Base-by-base conservation (phyloP, 805 yeast species). In the Candida silvatica region DNA sequence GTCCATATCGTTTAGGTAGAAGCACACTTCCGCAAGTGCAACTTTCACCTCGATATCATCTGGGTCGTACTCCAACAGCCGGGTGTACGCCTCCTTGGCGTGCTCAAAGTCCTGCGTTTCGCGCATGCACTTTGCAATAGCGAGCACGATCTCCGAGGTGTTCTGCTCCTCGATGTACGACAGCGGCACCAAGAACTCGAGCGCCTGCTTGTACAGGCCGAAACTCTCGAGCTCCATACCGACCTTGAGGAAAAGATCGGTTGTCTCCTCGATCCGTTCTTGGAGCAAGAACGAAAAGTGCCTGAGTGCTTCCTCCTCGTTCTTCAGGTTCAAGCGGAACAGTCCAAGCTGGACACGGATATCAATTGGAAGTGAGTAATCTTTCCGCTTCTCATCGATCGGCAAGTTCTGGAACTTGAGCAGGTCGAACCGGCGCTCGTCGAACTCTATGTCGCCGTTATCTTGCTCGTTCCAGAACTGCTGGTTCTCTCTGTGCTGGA, bases 361-460 rank as follows among this genome's bases (percentile, higher is more conserved):
- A 60, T 90, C 97, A 31, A 88, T 76, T 2, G 97, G 97, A 16
- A 92, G 57, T 6, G 67, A 56, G 44, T 58, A 74, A 46, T 66
- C 66, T 25, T 58, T 43, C 37, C 61, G 54, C 4, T 58, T 52
- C 37, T 69, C 71, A 31, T 58, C 58, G 9, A 49, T 51, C 1
- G 66, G 46, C 18, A 73, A 43, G 1, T 64, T 55, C 34, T 62
- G 66, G 45, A 54, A 74, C 32, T 61, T 63, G 7, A 61, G 55
- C 44, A 66, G 66, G 29, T 66, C 69, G 25, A 60, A 56, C 42
- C 94, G 61, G 49, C 94, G 67, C 17, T 66, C 71, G 53, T 90
- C 97, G 58, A 80, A 90, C 56, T 90, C 97, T 0, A 83, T 61
- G 54, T 90, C 97, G 42, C 77, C 78, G 12, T 59, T 61, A 0